phyloP scores from a whole-genome alignment of 257 asterid species.

The Cordia subcordata region DNA sequence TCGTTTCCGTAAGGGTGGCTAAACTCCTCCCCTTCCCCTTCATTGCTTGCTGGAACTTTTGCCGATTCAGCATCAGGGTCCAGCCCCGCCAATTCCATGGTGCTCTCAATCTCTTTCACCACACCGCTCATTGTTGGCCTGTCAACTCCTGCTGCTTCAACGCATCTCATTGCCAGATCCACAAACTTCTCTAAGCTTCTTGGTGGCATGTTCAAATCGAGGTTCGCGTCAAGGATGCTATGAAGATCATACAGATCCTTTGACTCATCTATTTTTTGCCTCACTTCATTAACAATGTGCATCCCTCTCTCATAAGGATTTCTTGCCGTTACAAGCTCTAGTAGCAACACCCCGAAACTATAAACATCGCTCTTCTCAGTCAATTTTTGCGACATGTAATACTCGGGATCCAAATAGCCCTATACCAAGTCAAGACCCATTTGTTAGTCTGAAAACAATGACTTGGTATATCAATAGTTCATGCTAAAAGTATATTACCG shows the following conservation, averaged over 20 bases:
- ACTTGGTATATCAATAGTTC: neutral
- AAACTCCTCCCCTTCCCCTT: conserved; percentile 37
- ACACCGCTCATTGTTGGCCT: conserved; percentile 81
- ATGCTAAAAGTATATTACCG: neutral
- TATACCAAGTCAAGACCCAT: conserved; percentile 7
- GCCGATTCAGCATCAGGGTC: conserved; percentile 78
- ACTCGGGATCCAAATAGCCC: conserved; percentile 98
- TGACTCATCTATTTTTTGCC: conserved; percentile 47
- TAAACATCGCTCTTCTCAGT: conserved; percentile 90
- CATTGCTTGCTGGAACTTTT: conserved; percentile 62
- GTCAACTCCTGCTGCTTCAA: conserved; percentile 41
- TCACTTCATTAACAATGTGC: conserved; percentile 72
- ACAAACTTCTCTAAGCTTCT: conserved; percentile 62
- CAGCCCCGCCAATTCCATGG: conserved; percentile 71
- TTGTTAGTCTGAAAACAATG: neutral
- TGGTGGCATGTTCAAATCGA: conserved; percentile 39
- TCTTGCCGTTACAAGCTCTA: conserved; percentile 64
- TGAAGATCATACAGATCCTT: conserved; percentile 63
- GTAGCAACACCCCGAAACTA: conserved; percentile 67
- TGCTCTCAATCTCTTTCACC: conserved; percentile 68
- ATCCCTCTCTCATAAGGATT: conserved; percentile 70
- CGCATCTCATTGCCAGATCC: conserved; percentile 64
- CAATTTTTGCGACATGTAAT: conserved; percentile 79
- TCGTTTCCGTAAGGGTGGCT: conserved; percentile 64
- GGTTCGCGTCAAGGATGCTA: conserved; percentile 59